phyloP scores from a whole-genome alignment of 192 early-diverging fungal genomes.

The Mortierella claussenii region DNA sequence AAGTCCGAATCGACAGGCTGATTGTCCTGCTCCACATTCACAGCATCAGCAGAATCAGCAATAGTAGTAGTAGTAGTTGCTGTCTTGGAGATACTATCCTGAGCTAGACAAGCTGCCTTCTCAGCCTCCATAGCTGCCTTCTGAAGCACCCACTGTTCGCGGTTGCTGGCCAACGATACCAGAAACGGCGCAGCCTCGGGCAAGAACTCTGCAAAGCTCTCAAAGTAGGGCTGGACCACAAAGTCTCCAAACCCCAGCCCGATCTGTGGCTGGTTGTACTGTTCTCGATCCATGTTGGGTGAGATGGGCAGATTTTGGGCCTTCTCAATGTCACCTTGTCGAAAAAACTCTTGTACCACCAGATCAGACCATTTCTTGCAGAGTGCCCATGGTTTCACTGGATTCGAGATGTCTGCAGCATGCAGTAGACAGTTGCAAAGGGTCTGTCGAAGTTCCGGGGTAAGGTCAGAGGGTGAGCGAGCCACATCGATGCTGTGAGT shows the following conservation, averaged over 20 bases:
- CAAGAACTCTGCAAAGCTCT: conserved; percentile 81
- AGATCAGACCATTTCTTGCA: conserved; percentile 92
- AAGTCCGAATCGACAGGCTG: too few species aligned
- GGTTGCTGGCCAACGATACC: conserved; percentile 64
- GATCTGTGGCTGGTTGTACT: conserved; percentile 77
- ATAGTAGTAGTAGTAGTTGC: too few species aligned
- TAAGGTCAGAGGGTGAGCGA: conserved; percentile 21
- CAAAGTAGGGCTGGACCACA: conserved; percentile 88
- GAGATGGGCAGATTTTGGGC: conserved; percentile 77
- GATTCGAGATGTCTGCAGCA: conserved; percentile 91
- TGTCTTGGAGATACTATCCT: not conserved
- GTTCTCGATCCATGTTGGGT: conserved; percentile 89
- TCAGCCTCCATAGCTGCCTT: conserved; percentile 6
- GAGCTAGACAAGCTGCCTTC: too few species aligned
- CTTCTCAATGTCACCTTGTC: conserved; percentile 89
- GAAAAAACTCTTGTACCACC: conserved; percentile 87
- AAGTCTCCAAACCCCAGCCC: conserved; percentile 86
- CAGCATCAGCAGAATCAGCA: too few species aligned
- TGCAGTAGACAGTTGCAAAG: conserved; percentile 81
- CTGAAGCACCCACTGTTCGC: conserved; percentile 64
- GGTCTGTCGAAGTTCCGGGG: conserved; percentile 65
- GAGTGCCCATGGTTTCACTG: conserved; percentile 82
- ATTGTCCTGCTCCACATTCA: too few species aligned
- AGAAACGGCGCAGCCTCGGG: conserved; percentile 72
- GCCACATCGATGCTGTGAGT: conserved; percentile 17